A percentile compares a stretch with the other conserved stretches of the same genome.
Conservation (phyloP, 805 yeast species). For the Yamadazyma nakazawae region DNA sequence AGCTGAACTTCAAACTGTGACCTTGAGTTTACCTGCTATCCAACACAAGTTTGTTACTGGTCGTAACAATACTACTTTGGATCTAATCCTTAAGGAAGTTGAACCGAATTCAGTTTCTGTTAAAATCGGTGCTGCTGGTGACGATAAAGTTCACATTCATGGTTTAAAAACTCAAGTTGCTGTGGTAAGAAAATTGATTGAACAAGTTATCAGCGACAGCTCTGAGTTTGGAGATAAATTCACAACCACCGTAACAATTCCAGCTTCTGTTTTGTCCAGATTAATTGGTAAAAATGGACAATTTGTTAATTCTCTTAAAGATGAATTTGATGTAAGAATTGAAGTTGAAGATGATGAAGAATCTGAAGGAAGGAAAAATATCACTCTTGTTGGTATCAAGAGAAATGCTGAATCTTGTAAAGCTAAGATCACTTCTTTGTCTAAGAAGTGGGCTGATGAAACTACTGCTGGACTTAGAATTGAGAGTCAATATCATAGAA, state of each 20-base stretch:
- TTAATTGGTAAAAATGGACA: slow-evolving; percentile 90
- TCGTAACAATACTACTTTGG: slow-evolving; percentile 58
- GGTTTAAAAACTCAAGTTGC: slow-evolving; percentile 68
- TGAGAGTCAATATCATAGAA: slow-evolving; percentile 75
- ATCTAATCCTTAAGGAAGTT: slow-evolving; percentile 34
- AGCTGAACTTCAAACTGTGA: slow-evolving; percentile 47
- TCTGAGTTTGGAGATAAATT: slow-evolving; percentile 47
- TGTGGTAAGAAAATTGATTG: slow-evolving; percentile 50
- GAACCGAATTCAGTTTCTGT: slow-evolving; percentile 42
- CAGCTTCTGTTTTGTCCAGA: slow-evolving; percentile 66
- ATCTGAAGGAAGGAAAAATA: slow-evolving; percentile 28
- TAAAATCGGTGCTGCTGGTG: slow-evolving; percentile 42
- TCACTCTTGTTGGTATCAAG: slow-evolving; percentile 73
- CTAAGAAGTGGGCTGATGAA: slow-evolving; percentile 83
- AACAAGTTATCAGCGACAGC: slow-evolving; percentile 52
- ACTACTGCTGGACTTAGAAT: slow-evolving; percentile 57
- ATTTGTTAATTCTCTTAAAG: slow-evolving; percentile 62
- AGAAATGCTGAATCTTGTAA: slow-evolving; percentile 74
- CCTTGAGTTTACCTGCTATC: slow-evolving; percentile 48
- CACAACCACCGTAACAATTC: slow-evolving; percentile 53
- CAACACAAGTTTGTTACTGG: slow-evolving; percentile 63
- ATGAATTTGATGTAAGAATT: slow-evolving; percentile 70
- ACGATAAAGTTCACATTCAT: slow-evolving; percentile 57
- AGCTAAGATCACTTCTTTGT: slow-evolving; percentile 51
- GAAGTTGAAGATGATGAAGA: slow-evolving; percentile 57